Evolutionary conservation across 2,329 filamentous ascomycete species (phyloP).

Genomic region (Colletotrichum scovillei): DNA sequence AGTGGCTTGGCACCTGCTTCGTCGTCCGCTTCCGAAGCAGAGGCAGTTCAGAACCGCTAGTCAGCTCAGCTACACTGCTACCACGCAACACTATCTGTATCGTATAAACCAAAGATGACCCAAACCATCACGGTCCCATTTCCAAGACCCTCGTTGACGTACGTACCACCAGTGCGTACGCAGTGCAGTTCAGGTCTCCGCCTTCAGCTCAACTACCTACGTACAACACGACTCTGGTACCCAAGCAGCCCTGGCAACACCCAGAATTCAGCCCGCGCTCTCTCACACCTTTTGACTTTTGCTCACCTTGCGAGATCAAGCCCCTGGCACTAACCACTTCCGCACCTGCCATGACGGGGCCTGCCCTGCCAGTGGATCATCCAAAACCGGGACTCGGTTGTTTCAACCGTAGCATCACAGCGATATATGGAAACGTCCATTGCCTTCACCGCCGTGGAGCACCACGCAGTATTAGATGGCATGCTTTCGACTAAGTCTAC

Average conservation of each 20-base stretch:
- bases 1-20: slow-evolving; percentile 17
- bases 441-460: slow-evolving; percentile 30
- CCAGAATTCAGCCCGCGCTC: not conserved
- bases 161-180: slow-evolving; percentile 1
- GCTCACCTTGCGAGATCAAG: slow-evolving; percentile 12
- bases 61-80: not conserved
- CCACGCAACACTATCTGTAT: not conserved
- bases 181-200: not conserved
- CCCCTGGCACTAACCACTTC: not conserved
- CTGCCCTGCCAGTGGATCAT: slow-evolving; percentile 25
- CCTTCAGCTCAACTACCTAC: not conserved
- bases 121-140: not conserved
- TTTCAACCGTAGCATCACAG: slow-evolving; percentile 24
- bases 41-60: not conserved
- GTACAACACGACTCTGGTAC: not conserved
- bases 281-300: not conserved
- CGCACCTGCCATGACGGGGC: slow-evolving; percentile 15
- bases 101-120: not conserved
- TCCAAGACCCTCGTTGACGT: not conserved
- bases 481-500: not conserved
- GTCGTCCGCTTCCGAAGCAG: not conserved
- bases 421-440: slow-evolving; percentile 18
- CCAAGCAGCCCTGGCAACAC: not conserved
- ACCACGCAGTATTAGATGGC: slow-evolving; percentile 1
- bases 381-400: slow-evolving; percentile 31